A percentile compares a stretch with the other conserved stretches of the same genome.
These are phyloP conservation scores for Streptanthus diversifolius DNA, from an alignment of 345 rosid genomes.

Conservation along the genomic window DNA sequence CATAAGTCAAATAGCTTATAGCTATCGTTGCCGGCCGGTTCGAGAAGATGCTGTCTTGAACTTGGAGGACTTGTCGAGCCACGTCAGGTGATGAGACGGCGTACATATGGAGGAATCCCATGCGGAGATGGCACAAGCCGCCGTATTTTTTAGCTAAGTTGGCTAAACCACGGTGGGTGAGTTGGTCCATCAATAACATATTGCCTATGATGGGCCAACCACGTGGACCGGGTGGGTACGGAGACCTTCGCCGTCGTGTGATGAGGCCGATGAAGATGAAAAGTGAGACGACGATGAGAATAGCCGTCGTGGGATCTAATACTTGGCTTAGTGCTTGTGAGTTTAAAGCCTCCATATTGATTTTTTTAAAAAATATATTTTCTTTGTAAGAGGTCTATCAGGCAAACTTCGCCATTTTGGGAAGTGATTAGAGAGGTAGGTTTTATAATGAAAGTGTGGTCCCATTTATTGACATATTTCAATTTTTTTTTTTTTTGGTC, in stretches of 20 bases:
- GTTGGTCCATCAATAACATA: conserved; percentile 85
- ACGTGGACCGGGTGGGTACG: conserved; percentile 85
- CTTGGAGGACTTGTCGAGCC: conserved; percentile 78
- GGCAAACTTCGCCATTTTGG: conserved; percentile 22
- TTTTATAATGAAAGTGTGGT: conserved; percentile 33
- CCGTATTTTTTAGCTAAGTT: conserved; percentile 64
- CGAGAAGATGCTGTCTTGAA: conserved; percentile 81
- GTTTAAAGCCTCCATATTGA: conserved; percentile 33
- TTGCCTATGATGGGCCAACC: conserved; percentile 85
- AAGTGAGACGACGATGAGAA: conserved; percentile 40
- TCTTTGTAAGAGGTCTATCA: conserved; percentile 9
- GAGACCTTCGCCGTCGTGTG: conserved; percentile 40
- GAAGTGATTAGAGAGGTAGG: conserved; percentile 15
- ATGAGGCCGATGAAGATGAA: conserved; percentile 43
- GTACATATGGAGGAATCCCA: conserved; percentile 73
- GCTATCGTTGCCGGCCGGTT: conserved; percentile 86
- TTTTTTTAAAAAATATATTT: neutral
- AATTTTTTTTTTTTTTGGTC: too few relatives aligned
- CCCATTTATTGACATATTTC: conserved; percentile 9
- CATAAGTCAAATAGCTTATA: conserved; percentile 77
- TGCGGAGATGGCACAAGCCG: conserved; percentile 70
- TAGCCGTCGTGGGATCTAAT: conserved; percentile 27
- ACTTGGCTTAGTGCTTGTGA: conserved; percentile 33
- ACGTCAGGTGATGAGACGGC: conserved; percentile 65
- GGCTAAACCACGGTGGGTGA: conserved; percentile 87